phyloP scores from a whole-genome alignment of 129 eudicot species.

The Oenanthe sinensis region DNA sequence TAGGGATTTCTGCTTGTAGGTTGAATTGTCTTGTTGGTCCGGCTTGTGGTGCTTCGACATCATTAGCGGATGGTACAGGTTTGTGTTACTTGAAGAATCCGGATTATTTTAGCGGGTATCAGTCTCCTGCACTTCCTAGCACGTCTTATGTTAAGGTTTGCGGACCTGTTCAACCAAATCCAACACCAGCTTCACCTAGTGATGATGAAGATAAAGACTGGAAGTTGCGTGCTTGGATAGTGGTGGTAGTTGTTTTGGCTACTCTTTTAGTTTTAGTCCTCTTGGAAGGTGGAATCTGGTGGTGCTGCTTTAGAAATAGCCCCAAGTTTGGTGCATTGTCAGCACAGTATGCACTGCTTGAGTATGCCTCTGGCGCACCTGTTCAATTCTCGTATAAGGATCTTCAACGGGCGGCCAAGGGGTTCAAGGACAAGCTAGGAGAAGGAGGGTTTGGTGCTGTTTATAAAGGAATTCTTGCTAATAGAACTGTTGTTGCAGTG shows the following conservation, averaged over 20 bases:
- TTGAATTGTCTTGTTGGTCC: constrained; percentile 53
- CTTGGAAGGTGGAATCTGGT: constrained; percentile 60
- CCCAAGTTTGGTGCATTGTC: constrained; percentile 47
- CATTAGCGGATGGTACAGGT: constrained; percentile 82
- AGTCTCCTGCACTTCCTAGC: constrained; percentile 77
- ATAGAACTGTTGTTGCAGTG: constrained; percentile 62
- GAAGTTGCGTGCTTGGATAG: constrained; percentile 59
- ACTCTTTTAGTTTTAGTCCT: constrained; percentile 43
- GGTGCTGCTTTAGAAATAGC: constrained; percentile 65
- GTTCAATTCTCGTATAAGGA: constrained; percentile 81
- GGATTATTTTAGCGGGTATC: constrained; percentile 63
- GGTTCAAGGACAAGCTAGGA: constrained; percentile 88
- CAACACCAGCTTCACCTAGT: constrained; percentile 9
- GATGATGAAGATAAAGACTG: constrained; percentile 20
- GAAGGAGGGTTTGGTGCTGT: constrained; percentile 93
- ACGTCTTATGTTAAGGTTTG: constrained; percentile 80
- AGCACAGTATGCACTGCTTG: constrained; percentile 84
- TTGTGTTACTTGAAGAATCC: constrained; percentile 55
- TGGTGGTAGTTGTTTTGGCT: constrained; percentile 48
- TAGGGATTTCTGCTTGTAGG: constrained; percentile 63
- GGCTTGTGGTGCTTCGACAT: constrained; percentile 64
- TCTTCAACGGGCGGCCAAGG: constrained; percentile 72
- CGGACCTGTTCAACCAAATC: constrained; percentile 44
- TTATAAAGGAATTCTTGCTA: constrained; percentile 61
- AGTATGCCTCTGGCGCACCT: constrained; percentile 97